Evolutionary conservation across 129 eudicot genomes (phyloP).

Genomic region (Sambucus nigra): DNA sequence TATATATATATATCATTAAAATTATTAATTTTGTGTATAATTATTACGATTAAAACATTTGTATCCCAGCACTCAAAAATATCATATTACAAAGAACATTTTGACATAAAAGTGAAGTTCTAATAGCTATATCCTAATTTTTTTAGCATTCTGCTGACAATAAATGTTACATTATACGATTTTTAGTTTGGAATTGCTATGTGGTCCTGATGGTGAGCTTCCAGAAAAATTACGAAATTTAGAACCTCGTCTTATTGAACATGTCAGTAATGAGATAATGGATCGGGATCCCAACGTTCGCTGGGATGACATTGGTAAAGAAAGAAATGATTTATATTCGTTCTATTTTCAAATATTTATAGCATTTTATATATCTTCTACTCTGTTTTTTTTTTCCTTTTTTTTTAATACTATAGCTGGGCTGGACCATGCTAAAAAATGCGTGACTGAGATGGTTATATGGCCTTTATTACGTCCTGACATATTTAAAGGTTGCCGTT

Average conservation of each 20-base stretch:
- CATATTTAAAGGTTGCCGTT: slow-evolving; percentile 85
- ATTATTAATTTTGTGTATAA: neutral
- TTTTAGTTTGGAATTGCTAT: slow-evolving; percentile 67
- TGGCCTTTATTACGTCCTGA: slow-evolving; percentile 99
- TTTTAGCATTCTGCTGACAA: slow-evolving; percentile 1
- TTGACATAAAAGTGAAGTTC: no score
- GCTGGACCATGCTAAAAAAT: slow-evolving; percentile 90
- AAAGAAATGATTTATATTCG: slow-evolving; percentile 1
- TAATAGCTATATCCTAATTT: no score
- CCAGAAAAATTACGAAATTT: slow-evolving; percentile 86
- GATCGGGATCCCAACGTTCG: slow-evolving; percentile 93
- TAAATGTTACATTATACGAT: neutral
- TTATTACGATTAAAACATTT: no score
- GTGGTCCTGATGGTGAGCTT: slow-evolving; percentile 98
- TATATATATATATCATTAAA: no score
- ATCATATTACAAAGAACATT: no score
- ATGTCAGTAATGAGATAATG: slow-evolving; percentile 96
- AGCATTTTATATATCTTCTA: slow-evolving; percentile 7
- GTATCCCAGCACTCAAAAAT: no score
- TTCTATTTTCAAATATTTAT: slow-evolving; percentile 1
- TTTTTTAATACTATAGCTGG: slow-evolving; percentile 50
- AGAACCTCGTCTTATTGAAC: slow-evolving; percentile 93
- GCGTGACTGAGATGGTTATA: slow-evolving; percentile 96
- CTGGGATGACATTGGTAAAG: slow-evolving; percentile 92
- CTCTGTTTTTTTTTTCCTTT: slow-evolving; percentile 11